Conservation (phyloP, 2,329 filamentous ascomycete genomes). For the Fusarium stilboides region DNA sequence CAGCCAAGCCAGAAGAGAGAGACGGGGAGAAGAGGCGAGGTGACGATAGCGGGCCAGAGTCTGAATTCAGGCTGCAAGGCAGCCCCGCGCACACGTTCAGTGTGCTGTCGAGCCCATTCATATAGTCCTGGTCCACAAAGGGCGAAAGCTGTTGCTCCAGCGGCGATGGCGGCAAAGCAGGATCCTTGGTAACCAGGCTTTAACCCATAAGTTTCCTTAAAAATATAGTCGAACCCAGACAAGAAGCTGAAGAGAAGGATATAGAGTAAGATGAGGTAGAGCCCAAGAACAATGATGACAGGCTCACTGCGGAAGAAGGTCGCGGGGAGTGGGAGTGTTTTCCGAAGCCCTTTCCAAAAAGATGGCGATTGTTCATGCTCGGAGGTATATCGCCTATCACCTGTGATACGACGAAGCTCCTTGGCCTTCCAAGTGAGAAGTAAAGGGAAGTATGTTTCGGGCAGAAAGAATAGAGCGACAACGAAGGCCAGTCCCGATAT, state of each 20-base stretch:
- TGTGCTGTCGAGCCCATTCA: constrained; percentile 52
- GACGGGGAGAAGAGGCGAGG: constrained; percentile 64
- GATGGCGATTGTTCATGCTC: constrained; percentile 69
- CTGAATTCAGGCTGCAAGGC: constrained; percentile 66
- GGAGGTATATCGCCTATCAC: constrained; percentile 71
- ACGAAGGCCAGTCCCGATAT: constrained; percentile 70
- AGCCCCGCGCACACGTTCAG: constrained; percentile 57
- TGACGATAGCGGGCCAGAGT: constrained; percentile 68
- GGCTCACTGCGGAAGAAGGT: constrained; percentile 56
- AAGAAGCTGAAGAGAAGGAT: constrained; percentile 68
- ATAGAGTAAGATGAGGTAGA: constrained; percentile 68
- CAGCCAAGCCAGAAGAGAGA: constrained; percentile 72
- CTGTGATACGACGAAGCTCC: constrained; percentile 71
- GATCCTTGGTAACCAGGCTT: constrained; percentile 58
- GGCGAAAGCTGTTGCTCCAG: constrained; percentile 55
- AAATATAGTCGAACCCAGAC: constrained; percentile 65
- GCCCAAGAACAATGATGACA: constrained; percentile 58
- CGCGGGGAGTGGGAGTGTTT: constrained; percentile 60
- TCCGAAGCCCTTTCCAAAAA: constrained; percentile 66
- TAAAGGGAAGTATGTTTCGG: constrained; percentile 73
- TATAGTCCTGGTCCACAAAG: constrained; percentile 53
- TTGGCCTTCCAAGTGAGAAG: constrained; percentile 73
- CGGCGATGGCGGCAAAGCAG: constrained; percentile 60
- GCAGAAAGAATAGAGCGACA: constrained; percentile 71
- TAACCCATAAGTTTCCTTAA: constrained; percentile 59